Evolutionary conservation across 306 rosid species (phyloP), one percentile per base, ranked within the genome.

Genomic region (Gillenia trifoliata): DNA sequence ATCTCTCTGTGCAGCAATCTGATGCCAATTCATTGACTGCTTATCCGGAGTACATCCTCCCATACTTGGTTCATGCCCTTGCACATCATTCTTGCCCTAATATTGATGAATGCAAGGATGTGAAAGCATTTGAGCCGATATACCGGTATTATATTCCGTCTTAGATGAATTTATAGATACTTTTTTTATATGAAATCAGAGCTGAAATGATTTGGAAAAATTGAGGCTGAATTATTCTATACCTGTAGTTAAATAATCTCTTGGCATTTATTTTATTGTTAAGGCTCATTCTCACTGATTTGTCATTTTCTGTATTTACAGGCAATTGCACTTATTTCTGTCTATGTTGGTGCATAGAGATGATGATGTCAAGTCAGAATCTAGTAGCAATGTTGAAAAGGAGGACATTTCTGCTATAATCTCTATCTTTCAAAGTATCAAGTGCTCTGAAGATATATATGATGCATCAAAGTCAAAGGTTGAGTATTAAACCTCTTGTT

Each of bases 41-140:
- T 72, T 90, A 86, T 81, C 98, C 99, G 36, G 99, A 92, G 80
- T 81, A 83, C 88, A 89, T 95, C 76, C 82, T 95, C 56, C 92
- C 97, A 40, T 86, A 85, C 85, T 76, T 95, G 77, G 91, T 95
- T 80, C 97, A 92, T 80, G 83, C 78, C 25, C 90, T 95, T 84
- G 98, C 99, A 77, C 97, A 92, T 83, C 88, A 84, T 84, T 85
- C 89, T 68, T 92, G 99, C 73, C 98, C 99, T 64, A 77, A 88
- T 68, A 76, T 90, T 80, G 99, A 92, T 60, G 97, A 89, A 61
- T 90, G 92, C 91, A 92, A 88, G 90, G 97, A 90, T 77, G 88
- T 86, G 78, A 86, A 85, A 80, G 90, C 89, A 70, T 95, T 83
- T 80, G 97, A 92, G 78, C 78, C 60, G 61, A 72, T 88, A 80